Percentiles rank a stretch among this genome's conserved stretches.
Conservation (phyloP, 2,329 filamentous ascomycete genomes). For the Sclerotinia trifoliorum region DNA sequence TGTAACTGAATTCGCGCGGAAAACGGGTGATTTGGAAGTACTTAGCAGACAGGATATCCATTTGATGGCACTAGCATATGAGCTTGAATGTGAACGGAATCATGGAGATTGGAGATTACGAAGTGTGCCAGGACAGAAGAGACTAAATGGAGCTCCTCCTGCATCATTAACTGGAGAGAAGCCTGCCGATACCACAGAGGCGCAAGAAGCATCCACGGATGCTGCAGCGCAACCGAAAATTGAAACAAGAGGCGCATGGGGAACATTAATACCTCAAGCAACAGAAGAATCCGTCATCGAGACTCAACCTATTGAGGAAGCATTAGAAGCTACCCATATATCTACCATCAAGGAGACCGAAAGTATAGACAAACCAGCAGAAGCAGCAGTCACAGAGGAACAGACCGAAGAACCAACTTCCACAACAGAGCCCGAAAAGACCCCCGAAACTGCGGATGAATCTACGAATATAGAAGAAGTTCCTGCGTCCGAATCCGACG, state of each 20-base stretch:
- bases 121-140: conserved; percentile 74
- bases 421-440: not conserved
- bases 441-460: not conserved
- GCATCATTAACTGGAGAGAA: conserved; percentile 36
- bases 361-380: conserved; percentile 9
- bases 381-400: conserved; percentile 27
- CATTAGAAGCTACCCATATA: conserved; percentile 25
- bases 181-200: conserved; percentile 15
- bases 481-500: conserved; percentile 40
- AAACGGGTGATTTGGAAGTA: conserved; percentile 85
- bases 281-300: conserved; percentile 35
- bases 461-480: conserved; percentile 30
- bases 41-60: conserved; percentile 87
- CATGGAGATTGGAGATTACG: conserved; percentile 85
- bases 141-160: conserved; percentile 65
- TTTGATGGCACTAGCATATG: conserved; percentile 85
- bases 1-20: conserved; percentile 79
- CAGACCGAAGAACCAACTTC: conserved; percentile 14
- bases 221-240: conserved; percentile 17
- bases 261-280: conserved; percentile 26
- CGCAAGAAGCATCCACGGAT: conserved; percentile 11
- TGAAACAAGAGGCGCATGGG: conserved; percentile 35
- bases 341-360: not conserved
- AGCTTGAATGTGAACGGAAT: conserved; percentile 89
- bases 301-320: conserved; percentile 30